Evolutionary conservation across 176 grass and related monocot genomes (phyloP).

Genomic region (Oryza brachyantha): DNA sequence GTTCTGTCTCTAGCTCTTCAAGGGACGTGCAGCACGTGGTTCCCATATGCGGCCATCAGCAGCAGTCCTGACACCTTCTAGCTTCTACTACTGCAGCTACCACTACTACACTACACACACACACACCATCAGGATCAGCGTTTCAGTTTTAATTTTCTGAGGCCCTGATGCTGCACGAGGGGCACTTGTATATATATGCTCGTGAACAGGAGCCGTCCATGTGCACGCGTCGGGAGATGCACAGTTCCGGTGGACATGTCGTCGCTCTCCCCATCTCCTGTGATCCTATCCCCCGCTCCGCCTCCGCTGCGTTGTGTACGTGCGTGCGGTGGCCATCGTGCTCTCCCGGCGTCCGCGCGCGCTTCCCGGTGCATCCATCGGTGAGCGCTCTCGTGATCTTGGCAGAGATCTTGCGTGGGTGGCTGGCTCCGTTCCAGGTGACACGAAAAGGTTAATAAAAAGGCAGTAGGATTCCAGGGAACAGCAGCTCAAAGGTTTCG

Average conservation of each 20-base stretch:
- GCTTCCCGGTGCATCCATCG: not conserved
- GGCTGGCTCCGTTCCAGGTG: slow-evolving; percentile 21
- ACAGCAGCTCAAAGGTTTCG: not conserved
- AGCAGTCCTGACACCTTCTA: not conserved
- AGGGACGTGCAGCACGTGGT: slow-evolving; percentile 14
- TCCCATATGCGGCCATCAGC: not conserved
- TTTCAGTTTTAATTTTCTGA: not conserved
- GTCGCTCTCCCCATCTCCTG: no score
- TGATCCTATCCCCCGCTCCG: not conserved
- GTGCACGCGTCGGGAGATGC: not conserved
- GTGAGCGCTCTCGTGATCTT: not conserved
- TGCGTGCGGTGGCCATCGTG: not conserved
- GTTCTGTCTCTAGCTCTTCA: not conserved
- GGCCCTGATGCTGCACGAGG: not conserved
- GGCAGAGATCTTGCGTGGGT: slow-evolving; percentile 23
- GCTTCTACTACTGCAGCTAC: no score
- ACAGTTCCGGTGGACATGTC: not conserved
- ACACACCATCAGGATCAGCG: not conserved
- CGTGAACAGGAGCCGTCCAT: slow-evolving; percentile 12
- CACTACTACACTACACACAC: no score
- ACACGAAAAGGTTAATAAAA: slow-evolving; percentile 29
- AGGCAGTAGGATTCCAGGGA: not conserved
- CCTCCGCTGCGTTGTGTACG: not conserved
- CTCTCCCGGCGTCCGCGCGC: not conserved
- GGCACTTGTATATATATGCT: not conserved